These are phyloP conservation scores for Mycena latifolia DNA, from an alignment of 768 basidiomycete species.

Conservation along the genomic window DNA sequence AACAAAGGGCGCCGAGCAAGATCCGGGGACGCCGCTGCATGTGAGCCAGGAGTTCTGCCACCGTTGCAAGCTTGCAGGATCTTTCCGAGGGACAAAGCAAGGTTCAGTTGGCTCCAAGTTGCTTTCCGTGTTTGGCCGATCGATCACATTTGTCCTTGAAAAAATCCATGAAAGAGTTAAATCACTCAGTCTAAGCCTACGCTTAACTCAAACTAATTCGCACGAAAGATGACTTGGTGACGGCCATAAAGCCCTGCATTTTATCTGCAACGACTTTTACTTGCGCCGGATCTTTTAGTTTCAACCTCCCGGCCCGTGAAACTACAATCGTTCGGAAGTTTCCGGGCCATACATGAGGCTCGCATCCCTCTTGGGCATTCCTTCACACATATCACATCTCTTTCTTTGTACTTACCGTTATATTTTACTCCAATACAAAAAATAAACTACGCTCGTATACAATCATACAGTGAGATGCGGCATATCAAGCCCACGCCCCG, in stretches of 20 bases:
- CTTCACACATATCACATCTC: constrained; percentile 20
- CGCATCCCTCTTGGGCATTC: constrained; percentile 16
- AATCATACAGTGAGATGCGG: not conserved
- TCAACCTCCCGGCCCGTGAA: not conserved
- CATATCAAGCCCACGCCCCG: constrained; percentile 55
- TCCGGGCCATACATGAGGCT: constrained; percentile 24
- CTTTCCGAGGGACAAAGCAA: constrained; percentile 26
- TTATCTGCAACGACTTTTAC: too few species aligned
- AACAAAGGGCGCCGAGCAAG: constrained; percentile 16
- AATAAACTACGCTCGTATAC: constrained; percentile 19
- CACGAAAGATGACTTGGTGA: too few species aligned
- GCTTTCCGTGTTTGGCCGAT: constrained; percentile 11
- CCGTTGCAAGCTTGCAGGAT: constrained; percentile 16
- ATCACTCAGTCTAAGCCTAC: too few species aligned
- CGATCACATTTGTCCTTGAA: constrained; percentile 14
- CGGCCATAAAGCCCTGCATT: too few species aligned
- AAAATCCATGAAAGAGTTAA: too few species aligned
- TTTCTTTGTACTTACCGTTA: constrained; percentile 19
- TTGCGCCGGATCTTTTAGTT: too few species aligned
- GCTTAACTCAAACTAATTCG: too few species aligned
- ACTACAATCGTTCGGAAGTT: not conserved
- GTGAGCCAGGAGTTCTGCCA: not conserved
- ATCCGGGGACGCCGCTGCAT: constrained; percentile 6
- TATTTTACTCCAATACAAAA: constrained; percentile 17
- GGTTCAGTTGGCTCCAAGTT: not conserved